Evolutionary conservation across 305 asterid genomes (phyloP).

Genomic region (Fraxinus albicans): DNA sequence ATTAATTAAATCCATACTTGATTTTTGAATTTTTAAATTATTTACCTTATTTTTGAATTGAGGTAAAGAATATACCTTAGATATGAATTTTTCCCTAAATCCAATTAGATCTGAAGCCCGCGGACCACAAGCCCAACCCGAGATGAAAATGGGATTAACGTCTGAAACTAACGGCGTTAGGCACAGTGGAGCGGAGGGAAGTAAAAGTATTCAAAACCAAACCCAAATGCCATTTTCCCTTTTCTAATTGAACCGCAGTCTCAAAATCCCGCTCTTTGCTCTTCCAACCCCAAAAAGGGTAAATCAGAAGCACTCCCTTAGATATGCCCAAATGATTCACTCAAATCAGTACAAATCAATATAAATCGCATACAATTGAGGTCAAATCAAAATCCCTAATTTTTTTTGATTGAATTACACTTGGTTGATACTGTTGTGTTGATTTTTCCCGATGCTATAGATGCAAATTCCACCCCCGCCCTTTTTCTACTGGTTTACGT

Average conservation of each 20-base stretch:
- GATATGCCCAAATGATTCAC: background rate
- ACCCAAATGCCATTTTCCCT: background rate
- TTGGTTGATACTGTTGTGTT: background rate
- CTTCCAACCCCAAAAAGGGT: background rate
- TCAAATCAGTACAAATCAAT: background rate
- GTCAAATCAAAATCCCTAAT: slow-evolving; percentile 22
- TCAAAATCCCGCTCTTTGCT: background rate
- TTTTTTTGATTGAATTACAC: background rate
- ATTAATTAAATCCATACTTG: too few relatives aligned
- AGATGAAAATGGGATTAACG: background rate
- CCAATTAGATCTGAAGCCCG: background rate
- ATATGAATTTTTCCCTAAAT: too few relatives aligned
- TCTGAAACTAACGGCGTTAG: slow-evolving; percentile 13
- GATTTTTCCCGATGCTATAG: background rate
- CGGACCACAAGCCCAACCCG: background rate
- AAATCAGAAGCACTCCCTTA: background rate
- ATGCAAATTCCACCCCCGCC: background rate
- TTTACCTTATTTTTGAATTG: too few relatives aligned
- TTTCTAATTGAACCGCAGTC: slow-evolving; percentile 7
- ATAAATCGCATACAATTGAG: slow-evolving; percentile 6
- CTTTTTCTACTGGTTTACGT: background rate
- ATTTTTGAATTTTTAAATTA: too few relatives aligned
- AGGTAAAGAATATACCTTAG: too few relatives aligned
- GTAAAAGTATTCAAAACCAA: slow-evolving; percentile 34
- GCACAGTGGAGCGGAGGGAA: slow-evolving; percentile 31